Percentiles rank a stretch among this genome's conserved stretches.
Evolutionary conservation across 1,139 yeast genomes (phyloP).

Genomic region (Candida albicans): DNA sequence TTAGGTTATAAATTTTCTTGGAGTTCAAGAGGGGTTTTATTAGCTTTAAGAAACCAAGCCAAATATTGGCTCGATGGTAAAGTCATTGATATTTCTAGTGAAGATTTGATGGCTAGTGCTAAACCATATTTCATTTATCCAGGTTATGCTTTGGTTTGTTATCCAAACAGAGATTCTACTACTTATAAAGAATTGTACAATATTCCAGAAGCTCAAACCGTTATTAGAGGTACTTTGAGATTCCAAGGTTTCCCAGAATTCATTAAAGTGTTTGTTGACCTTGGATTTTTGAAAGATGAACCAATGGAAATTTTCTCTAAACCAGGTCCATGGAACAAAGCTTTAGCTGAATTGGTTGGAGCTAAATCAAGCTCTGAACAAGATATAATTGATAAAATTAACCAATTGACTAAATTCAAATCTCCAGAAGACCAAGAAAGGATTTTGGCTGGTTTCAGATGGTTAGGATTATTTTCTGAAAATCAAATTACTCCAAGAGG

Average conservation of each 20-base stretch:
- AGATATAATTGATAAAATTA: constrained; percentile 75
- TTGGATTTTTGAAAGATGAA: constrained; percentile 86
- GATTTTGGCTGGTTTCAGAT: constrained; percentile 82
- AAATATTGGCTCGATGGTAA: constrained; percentile 85
- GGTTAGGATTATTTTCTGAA: constrained; percentile 91
- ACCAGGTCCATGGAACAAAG: constrained; percentile 84
- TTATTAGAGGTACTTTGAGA: constrained; percentile 94
- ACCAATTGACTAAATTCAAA: constrained; percentile 77
- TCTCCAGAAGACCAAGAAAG: constrained; percentile 80
- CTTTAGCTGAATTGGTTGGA: constrained; percentile 72
- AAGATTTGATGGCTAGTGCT: constrained; percentile 93
- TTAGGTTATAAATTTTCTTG: constrained; percentile 98
- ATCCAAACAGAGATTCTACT: constrained; percentile 98
- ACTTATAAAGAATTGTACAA: constrained; percentile 85
- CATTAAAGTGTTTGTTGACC: constrained; percentile 89
- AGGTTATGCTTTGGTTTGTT: constrained; percentile 90
- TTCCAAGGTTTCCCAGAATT: constrained; percentile 99
- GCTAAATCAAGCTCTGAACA: constrained; percentile 67
- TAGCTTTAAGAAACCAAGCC: constrained; percentile 93
- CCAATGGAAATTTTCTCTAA: constrained; percentile 54
- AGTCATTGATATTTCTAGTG: constrained; percentile 76
- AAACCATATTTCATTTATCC: constrained; percentile 95
- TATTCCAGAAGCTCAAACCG: constrained; percentile 97
- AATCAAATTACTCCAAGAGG: constrained; percentile 81
- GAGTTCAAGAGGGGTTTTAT: constrained; percentile 97